Evolutionary conservation across 2,329 filamentous ascomycete genomes (phyloP).

Genomic region (Bipolaris victoriae): DNA sequence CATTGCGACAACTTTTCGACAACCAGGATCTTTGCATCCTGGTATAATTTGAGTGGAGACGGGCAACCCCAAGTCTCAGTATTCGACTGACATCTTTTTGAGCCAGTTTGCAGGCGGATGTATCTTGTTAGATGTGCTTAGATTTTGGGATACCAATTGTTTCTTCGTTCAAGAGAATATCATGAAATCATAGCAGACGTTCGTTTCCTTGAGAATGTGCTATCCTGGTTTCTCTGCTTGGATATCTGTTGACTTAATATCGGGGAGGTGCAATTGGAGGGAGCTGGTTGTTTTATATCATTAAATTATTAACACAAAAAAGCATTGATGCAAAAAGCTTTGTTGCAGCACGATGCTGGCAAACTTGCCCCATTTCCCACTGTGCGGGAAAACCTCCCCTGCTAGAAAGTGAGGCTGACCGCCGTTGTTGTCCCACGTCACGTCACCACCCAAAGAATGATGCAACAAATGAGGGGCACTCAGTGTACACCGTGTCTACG

Average conservation of each 20-base stretch:
- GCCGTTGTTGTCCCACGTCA: not conserved
- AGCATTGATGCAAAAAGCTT: not conserved
- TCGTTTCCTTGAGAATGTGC: conserved; percentile 10
- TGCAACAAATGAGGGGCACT: conserved; percentile 4
- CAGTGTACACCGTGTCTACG: not conserved
- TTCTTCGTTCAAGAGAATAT: conserved; percentile 11
- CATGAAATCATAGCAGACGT: conserved; percentile 12
- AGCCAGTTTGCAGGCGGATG: conserved; percentile 9
- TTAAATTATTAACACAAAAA: not conserved
- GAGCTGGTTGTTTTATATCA: not conserved
- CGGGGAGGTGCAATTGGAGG: not conserved
- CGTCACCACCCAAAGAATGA: not conserved
- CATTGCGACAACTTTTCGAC: conserved; percentile 8
- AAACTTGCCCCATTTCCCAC: not conserved
- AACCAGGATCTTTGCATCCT: conserved; percentile 11
- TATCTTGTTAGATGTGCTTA: conserved; percentile 21
- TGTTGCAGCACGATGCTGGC: not conserved
- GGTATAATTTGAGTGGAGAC: conserved; percentile 6
- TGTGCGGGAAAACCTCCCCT: not conserved
- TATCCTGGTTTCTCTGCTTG: not conserved
- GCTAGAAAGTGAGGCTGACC: not conserved
- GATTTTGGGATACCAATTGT: conserved; percentile 28
- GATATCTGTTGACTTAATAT: not conserved
- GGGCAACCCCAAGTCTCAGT: not conserved
- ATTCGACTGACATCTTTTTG: conserved; percentile 14